Evolutionary conservation across 1,139 yeast genomes (phyloP).

Genomic region (Suhomyces choctaworum): DNA sequence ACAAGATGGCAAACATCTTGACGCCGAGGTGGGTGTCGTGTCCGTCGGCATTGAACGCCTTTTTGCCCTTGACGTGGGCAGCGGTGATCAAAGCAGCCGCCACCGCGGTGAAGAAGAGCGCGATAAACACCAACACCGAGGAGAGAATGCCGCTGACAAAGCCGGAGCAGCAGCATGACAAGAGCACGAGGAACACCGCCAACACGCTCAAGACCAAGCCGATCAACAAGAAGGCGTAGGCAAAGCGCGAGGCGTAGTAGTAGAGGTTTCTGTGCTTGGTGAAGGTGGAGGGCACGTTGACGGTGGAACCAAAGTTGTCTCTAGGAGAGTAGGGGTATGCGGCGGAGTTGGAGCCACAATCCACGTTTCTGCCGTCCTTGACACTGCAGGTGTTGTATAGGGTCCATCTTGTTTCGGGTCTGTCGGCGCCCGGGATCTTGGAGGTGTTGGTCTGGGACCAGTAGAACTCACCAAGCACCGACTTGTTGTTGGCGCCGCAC

Average conservation of each 20-base stretch:
- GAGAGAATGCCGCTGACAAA: slow-evolving; percentile 23
- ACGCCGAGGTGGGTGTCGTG: slow-evolving; percentile 53
- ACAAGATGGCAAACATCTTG: slow-evolving; percentile 59
- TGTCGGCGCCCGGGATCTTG: slow-evolving; percentile 49
- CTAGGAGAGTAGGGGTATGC: slow-evolving; percentile 70
- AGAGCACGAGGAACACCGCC: slow-evolving; percentile 30
- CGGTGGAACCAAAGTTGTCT: slow-evolving; percentile 49
- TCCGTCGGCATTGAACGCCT: slow-evolving; percentile 52
- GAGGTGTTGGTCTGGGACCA: slow-evolving; percentile 72
- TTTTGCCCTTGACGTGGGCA: slow-evolving; percentile 60
- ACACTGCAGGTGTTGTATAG: slow-evolving; percentile 63
- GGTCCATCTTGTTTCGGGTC: slow-evolving; percentile 65
- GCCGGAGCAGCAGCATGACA: slow-evolving; percentile 16
- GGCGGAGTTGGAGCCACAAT: slow-evolving; percentile 51
- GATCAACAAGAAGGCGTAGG: slow-evolving; percentile 66
- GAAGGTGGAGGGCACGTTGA: slow-evolving; percentile 52
- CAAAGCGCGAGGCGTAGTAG: slow-evolving; percentile 64
- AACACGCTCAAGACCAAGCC: slow-evolving; percentile 57
- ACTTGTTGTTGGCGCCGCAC: slow-evolving; percentile 55
- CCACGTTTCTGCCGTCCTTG: slow-evolving; percentile 30
- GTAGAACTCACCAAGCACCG: slow-evolving; percentile 55
- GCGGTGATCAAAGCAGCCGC: slow-evolving; percentile 69
- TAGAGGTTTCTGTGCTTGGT: slow-evolving; percentile 46
- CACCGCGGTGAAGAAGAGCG: slow-evolving; percentile 53
- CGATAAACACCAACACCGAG: slow-evolving; percentile 28